These are phyloP conservation scores for Termitomyces sp. DNA, from an alignment of 768 basidiomycete genomes.

Conservation along the genomic window DNA sequence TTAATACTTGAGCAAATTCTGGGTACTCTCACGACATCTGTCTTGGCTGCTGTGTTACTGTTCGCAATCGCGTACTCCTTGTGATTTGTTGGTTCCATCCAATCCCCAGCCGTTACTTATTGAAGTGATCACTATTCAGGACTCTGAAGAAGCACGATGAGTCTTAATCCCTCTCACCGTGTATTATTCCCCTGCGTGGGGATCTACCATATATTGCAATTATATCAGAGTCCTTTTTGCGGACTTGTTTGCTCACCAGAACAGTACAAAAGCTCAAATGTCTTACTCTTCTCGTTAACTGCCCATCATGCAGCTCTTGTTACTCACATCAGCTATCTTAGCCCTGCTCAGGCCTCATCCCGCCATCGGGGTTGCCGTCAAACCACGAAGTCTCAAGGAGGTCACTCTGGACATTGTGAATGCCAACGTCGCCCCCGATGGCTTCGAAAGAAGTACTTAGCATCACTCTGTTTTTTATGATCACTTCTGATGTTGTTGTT, in stretches of 20 bases:
- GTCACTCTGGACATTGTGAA: constrained; percentile 17
- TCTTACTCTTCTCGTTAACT: not conserved
- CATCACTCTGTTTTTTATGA: not conserved
- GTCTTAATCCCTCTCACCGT: constrained; percentile 1
- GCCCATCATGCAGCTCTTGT: constrained; percentile 10
- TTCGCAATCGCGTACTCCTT: not conserved
- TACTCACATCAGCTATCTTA: constrained; percentile 5
- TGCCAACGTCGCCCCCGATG: constrained; percentile 15
- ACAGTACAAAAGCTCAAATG: constrained; percentile 6
- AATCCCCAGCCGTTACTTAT: constrained; percentile 8
- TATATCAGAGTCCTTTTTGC: constrained; percentile 9
- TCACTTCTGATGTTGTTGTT: not conserved
- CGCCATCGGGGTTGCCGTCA: not conserved
- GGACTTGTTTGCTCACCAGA: not conserved
- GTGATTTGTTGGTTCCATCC: not conserved
- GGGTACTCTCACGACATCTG: constrained; percentile 5
- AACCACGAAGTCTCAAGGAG: not conserved
- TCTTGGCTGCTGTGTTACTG: not conserved
- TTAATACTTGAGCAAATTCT: not conserved
- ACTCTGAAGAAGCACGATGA: not conserved
- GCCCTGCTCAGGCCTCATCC: constrained; percentile 7
- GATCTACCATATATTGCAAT: not conserved
- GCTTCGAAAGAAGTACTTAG: constrained; percentile 16
- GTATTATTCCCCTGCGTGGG: not conserved
- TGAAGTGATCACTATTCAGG: not conserved